Percentiles rank a stretch among this genome's conserved stretches.
phyloP scores from a whole-genome alignment of 441 rosid genomes.

The Iberis amara region DNA sequence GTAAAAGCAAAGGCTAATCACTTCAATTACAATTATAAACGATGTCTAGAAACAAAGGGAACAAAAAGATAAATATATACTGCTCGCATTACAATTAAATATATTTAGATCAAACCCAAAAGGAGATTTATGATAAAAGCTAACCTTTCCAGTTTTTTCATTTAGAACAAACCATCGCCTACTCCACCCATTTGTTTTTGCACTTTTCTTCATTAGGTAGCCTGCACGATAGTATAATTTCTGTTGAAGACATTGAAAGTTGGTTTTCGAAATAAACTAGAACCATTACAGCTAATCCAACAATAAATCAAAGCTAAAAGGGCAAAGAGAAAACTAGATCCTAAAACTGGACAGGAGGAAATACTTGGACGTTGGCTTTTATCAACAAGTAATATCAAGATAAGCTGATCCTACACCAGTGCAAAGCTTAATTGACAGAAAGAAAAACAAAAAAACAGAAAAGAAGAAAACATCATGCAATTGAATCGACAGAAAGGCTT shows the following conservation, averaged over 20 bases:
- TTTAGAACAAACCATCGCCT: constrained; percentile 94
- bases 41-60: background rate
- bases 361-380: background rate
- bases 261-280: background rate
- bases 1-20: constrained; percentile 17
- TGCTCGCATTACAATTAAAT: constrained; percentile 8
- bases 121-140: constrained; percentile 17
- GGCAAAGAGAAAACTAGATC: background rate
- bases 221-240: constrained; percentile 37
- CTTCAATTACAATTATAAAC: constrained; percentile 9
- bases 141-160: constrained; percentile 94
- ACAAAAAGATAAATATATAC: background rate
- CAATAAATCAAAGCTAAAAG: constrained; percentile 6
- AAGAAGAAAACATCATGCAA: background rate
- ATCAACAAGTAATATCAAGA: constrained; percentile 10
- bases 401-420: constrained; percentile 11
- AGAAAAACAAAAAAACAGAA: background rate
- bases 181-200: constrained; percentile 88
- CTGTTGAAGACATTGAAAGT: constrained; percentile 11
- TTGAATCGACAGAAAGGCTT: constrained; percentile 1
- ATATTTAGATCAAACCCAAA: constrained; percentile 15
- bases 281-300: constrained; percentile 5
- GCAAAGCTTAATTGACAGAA: constrained; percentile 1
- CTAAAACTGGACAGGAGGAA: constrained; percentile 6
- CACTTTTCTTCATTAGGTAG: constrained; percentile 80